Conservation (phyloP, 2,329 filamentous ascomycete genomes). For the Stromatinia cepivora region DNA sequence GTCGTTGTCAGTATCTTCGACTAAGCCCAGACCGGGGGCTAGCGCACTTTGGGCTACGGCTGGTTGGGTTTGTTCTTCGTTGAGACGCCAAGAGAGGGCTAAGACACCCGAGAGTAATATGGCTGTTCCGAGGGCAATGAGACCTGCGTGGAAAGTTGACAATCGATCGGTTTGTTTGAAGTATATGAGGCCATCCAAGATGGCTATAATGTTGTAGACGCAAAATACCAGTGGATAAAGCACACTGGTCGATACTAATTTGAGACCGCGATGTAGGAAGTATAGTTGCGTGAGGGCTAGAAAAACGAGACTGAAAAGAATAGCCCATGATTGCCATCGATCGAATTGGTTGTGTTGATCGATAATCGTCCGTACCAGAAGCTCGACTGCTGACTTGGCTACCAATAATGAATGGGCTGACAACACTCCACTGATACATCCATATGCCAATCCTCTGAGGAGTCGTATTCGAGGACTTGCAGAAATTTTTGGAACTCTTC, state of each 20-base stretch:
- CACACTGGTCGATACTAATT: constrained; percentile 91
- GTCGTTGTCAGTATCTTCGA: constrained; percentile 66
- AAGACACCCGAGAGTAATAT: constrained; percentile 86
- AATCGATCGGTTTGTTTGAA: constrained; percentile 86
- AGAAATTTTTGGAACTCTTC: constrained; percentile 53
- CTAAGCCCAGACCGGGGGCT: constrained; percentile 77
- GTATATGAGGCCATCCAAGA: constrained; percentile 94
- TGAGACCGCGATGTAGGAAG: constrained; percentile 90
- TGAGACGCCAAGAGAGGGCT: constrained; percentile 89
- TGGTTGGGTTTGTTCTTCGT: constrained; percentile 68
- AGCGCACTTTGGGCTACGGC: constrained; percentile 66
- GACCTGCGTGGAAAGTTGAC: constrained; percentile 69
- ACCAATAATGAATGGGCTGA: constrained; percentile 92
- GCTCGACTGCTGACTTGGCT: constrained; percentile 93
- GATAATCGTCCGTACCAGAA: constrained; percentile 82
- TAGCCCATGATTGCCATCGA: constrained; percentile 91
- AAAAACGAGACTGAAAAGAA: constrained; percentile 76
- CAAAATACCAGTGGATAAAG: constrained; percentile 97
- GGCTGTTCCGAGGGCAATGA: constrained; percentile 83
- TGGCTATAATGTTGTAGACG: constrained; percentile 98
- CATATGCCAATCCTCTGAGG: constrained; percentile 81
- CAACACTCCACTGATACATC: constrained; percentile 85
- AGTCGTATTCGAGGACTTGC: constrained; percentile 70
- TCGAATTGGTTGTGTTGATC: constrained; percentile 92
- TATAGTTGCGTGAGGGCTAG: constrained; percentile 90